Percentiles rank a stretch among this genome's conserved stretches.
phyloP scores from a whole-genome alignment of 805 yeast species.

The Yarrowia sp. region DNA sequence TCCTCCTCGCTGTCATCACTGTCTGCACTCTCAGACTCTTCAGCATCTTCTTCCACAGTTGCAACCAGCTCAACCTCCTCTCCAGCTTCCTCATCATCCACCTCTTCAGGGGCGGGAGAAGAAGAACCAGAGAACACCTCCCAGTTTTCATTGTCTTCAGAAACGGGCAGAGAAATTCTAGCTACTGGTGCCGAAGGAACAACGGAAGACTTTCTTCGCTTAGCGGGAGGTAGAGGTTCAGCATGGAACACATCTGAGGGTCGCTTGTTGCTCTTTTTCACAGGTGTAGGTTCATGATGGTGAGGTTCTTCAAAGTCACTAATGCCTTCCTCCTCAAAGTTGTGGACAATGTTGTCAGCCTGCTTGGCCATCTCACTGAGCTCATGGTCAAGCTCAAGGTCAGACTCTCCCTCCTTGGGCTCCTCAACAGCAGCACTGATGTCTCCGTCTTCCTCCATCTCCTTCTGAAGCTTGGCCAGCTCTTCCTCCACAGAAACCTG shows the following conservation, averaged over 20 bases:
- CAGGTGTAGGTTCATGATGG: not conserved
- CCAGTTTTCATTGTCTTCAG: conserved; percentile 12
- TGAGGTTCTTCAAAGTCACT: conserved; percentile 21
- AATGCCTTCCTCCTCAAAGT: conserved; percentile 17
- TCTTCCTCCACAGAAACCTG: conserved; percentile 27
- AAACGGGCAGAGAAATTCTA: conserved; percentile 6
- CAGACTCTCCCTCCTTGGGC: conserved; percentile 9
- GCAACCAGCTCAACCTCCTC: not conserved
- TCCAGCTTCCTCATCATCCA: not conserved
- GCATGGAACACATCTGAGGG: not conserved
- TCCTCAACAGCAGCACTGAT: conserved; percentile 4
- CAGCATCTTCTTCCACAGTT: not conserved
- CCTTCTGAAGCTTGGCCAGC: conserved; percentile 30
- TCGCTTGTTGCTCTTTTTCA: conserved; percentile 2
- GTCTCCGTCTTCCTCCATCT: conserved; percentile 28
- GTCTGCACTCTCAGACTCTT: not conserved
- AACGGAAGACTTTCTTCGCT: conserved; percentile 16
- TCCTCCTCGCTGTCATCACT: not conserved
- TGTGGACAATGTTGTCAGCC: conserved; percentile 24
- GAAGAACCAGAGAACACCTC: conserved; percentile 26
- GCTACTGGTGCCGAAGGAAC: conserved; percentile 11
- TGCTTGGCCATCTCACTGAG: conserved; percentile 34
- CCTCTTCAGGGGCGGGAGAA: not conserved
- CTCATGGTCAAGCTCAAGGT: conserved; percentile 21
- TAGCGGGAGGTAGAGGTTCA: conserved; percentile 5